Conservation (phyloP, 2,329 filamentous ascomycete genomes). For the Microcyclospora pomicola region DNA sequence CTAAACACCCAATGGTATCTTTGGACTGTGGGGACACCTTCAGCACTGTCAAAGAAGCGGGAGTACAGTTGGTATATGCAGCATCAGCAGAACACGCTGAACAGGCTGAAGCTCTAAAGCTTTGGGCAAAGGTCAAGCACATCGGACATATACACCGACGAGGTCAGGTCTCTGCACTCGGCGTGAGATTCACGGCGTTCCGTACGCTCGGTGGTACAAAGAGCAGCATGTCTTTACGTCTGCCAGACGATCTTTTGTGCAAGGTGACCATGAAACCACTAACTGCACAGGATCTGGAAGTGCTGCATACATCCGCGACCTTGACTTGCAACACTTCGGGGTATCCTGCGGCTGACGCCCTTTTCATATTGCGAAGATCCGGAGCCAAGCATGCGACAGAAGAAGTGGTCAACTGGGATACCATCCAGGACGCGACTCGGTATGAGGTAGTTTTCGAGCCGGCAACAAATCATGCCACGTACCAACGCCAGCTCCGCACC, state of each 20-base stretch:
- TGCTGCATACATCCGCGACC: background rate
- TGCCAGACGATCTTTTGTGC: constrained; percentile 2
- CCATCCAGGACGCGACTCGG: too few relatives aligned
- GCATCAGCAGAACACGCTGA: constrained; percentile 2
- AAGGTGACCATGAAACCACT: constrained; percentile 1
- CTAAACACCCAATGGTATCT: constrained; percentile 5
- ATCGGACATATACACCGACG: constrained; percentile 1
- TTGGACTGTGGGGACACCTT: constrained; percentile 6
- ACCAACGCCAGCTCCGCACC: constrained; percentile 5
- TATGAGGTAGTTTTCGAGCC: constrained; percentile 1
- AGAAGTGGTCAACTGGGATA: too few relatives aligned
- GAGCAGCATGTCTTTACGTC: constrained; percentile 1
- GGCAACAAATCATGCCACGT: constrained; percentile 2
- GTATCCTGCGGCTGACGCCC: constrained; percentile 6
- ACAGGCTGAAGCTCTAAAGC: constrained; percentile 2
- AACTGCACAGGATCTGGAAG: background rate
- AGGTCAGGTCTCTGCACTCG: constrained; percentile 3
- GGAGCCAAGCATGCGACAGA: too few relatives aligned
- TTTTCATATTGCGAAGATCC: constrained; percentile 2
- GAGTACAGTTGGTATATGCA: constrained; percentile 4
- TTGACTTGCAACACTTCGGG: constrained; percentile 2
- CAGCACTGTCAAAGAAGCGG: constrained; percentile 6
- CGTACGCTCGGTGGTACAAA: constrained; percentile 1
- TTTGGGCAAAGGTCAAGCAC: constrained; percentile 1
- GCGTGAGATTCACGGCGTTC: constrained; percentile 5